phyloP scores from a whole-genome alignment of 2,329 filamentous ascomycete genomes.

The Tetracladium maxilliforme region DNA sequence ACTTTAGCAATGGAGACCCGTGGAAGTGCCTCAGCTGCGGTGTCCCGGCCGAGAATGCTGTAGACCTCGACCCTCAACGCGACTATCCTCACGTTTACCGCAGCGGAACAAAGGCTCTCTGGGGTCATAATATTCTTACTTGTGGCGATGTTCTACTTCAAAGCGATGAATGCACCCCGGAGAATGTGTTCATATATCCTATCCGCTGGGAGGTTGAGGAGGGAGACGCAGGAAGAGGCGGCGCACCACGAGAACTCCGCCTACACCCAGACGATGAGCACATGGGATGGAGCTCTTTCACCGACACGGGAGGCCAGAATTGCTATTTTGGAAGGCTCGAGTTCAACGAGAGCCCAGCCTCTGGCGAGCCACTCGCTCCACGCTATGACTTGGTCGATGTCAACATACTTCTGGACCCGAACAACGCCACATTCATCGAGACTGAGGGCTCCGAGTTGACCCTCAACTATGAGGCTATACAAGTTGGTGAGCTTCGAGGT shows the following conservation, averaged over 20 bases:
- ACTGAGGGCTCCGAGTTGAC: constrained; percentile 12
- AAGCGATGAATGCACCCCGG: constrained; percentile 19
- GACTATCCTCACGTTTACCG: constrained; percentile 28
- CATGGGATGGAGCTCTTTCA: constrained; percentile 24
- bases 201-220: constrained; percentile 19
- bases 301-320: constrained; percentile 9
- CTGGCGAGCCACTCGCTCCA: constrained; percentile 13
- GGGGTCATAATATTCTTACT: constrained; percentile 19
- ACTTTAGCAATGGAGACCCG: constrained; percentile 24
- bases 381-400: constrained; percentile 25
- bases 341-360: constrained; percentile 20
- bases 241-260: constrained; percentile 23
- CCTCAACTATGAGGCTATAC: constrained; percentile 15
- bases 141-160: constrained; percentile 17
- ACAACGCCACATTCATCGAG: constrained; percentile 8
- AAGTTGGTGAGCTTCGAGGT: constrained; percentile 26
- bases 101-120: constrained; percentile 19
- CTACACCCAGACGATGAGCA: constrained; percentile 28
- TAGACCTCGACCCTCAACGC: constrained; percentile 6
- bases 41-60: constrained; percentile 16
- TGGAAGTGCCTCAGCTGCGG: constrained; percentile 33
- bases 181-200: constrained; percentile 21
- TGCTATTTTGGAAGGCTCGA: constrained; percentile 20
- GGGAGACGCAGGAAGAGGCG: constrained; percentile 17
- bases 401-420: constrained; percentile 16